These are phyloP conservation scores for Niveomyces coronatus DNA, from an alignment of 2,329 filamentous ascomycete genomes.

Conservation along the genomic window DNA sequence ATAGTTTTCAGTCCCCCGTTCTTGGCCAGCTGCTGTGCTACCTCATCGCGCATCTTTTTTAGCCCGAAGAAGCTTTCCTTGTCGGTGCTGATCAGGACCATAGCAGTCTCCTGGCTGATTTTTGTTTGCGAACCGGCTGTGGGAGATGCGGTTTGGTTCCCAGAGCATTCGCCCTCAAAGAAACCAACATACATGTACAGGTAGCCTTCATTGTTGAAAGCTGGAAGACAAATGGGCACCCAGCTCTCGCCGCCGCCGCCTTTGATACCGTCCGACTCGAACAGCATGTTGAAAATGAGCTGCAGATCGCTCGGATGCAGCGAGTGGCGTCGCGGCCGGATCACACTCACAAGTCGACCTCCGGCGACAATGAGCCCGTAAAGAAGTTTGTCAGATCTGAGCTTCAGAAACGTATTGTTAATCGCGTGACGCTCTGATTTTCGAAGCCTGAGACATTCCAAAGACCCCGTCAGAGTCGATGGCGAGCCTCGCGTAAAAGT, in stretches of 20 bases:
- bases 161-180: slow-evolving; percentile 49
- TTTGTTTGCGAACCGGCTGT: slow-evolving; percentile 48
- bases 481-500: slow-evolving; percentile 90
- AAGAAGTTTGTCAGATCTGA: slow-evolving; percentile 65
- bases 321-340: slow-evolving; percentile 87
- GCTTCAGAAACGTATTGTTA: slow-evolving; percentile 77
- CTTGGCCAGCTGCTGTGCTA: slow-evolving; percentile 59
- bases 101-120: slow-evolving; percentile 68
- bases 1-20: slow-evolving; percentile 70
- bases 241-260: slow-evolving; percentile 89
- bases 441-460: slow-evolving; percentile 87
- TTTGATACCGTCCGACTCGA: slow-evolving; percentile 86
- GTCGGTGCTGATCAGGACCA: slow-evolving; percentile 84
- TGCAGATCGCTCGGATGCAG: slow-evolving; percentile 92
- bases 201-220: slow-evolving; percentile 94
- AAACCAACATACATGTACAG: slow-evolving; percentile 99
- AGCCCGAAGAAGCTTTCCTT: slow-evolving; percentile 91
- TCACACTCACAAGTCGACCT: slow-evolving; percentile 85
- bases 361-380: slow-evolving; percentile 92
- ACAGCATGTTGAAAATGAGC: slow-evolving; percentile 98
- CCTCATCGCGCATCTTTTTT: slow-evolving; percentile 58
- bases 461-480: slow-evolving; percentile 74
- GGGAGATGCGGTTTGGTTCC: slow-evolving; percentile 22
- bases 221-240: slow-evolving; percentile 91
- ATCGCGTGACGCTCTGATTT: slow-evolving; percentile 80